phyloP scores from a whole-genome alignment of 768 basidiomycete species.

The Macrocybe gigantea region DNA sequence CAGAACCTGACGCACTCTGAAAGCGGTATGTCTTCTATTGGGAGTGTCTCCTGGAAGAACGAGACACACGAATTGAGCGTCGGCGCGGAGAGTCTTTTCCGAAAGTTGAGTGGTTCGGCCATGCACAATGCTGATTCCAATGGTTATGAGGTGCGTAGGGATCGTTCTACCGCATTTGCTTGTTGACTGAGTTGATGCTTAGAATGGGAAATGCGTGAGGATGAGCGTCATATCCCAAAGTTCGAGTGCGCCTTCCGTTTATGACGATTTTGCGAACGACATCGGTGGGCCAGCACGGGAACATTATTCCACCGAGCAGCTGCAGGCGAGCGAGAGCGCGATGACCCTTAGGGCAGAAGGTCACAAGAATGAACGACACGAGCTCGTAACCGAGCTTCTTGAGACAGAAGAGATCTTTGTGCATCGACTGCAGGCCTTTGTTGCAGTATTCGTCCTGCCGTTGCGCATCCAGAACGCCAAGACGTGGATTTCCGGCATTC shows the following conservation, averaged over 20 bases:
- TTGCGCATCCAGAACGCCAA: constrained; percentile 66
- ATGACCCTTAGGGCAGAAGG: background rate
- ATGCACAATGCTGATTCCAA: constrained; percentile 7
- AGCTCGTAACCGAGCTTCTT: constrained; percentile 54
- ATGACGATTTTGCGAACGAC: constrained; percentile 7
- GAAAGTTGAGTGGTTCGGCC: constrained; percentile 24
- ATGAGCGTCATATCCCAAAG: constrained; percentile 5
- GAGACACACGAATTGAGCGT: constrained; percentile 29
- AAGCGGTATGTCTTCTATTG: constrained; percentile 41
- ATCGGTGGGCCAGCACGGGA: too few species aligned
- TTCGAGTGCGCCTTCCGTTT: constrained; percentile 13
- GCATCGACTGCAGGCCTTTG: constrained; percentile 54
- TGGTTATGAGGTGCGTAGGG: too few species aligned
- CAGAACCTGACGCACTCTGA: constrained; percentile 30
- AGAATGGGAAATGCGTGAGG: background rate
- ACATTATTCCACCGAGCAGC: background rate
- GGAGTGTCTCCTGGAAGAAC: constrained; percentile 33
- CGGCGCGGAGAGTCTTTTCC: constrained; percentile 46
- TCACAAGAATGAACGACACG: constrained; percentile 10
- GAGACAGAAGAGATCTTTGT: constrained; percentile 69
- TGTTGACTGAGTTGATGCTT: too few species aligned
- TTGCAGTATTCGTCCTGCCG: constrained; percentile 72
- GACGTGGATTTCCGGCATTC: constrained; percentile 79
- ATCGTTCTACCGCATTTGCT: too few species aligned
- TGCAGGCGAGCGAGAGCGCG: background rate